A percentile compares a stretch with the other conserved stretches of the same genome.
These are phyloP conservation scores for Rauvolfia tetraphylla DNA, from an alignment of 257 asterid species.

Conservation along the genomic window DNA sequence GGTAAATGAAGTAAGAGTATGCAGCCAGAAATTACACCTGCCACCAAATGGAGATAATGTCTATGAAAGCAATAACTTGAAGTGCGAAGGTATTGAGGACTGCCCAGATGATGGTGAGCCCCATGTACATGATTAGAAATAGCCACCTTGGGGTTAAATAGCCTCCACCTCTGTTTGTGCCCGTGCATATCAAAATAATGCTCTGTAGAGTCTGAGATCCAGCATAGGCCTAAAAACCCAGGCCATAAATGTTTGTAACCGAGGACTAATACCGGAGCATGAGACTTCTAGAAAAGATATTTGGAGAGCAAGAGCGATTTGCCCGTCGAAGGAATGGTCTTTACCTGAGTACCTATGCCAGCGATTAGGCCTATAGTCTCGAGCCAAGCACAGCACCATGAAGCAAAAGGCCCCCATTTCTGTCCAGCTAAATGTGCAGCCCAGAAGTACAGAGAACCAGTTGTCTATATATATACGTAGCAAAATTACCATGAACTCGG, in stretches of 20 bases:
- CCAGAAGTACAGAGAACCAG: slow-evolving; percentile 55
- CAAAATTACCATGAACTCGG: neutral
- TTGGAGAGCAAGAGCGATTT: too few species aligned
- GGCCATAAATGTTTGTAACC: too few species aligned
- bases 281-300: too few species aligned
- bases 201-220: slow-evolving; percentile 43
- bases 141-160: slow-evolving; percentile 40
- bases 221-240: slow-evolving; percentile 32
- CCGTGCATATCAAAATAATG: slow-evolving; percentile 36
- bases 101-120: slow-evolving; percentile 40
- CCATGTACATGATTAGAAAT: slow-evolving; percentile 36
- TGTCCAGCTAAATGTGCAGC: slow-evolving; percentile 48
- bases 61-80: slow-evolving; percentile 36
- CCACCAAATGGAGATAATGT: slow-evolving; percentile 49
- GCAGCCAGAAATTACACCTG: too few species aligned
- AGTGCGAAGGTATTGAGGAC: slow-evolving; percentile 42
- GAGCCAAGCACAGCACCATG: slow-evolving; percentile 55
- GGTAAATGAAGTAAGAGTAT: too few species aligned
- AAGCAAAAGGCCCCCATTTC: slow-evolving; percentile 50
- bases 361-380: slow-evolving; percentile 47
- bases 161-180: slow-evolving; percentile 43
- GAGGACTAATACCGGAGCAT: too few species aligned
- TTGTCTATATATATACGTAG: slow-evolving; percentile 22
- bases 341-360: slow-evolving; percentile 49
- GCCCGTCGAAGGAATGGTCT: too few species aligned